Base-by-base conservation (phyloP, 2,329 filamentous ascomycete species). In the Colletotrichum destructivum region DNA sequence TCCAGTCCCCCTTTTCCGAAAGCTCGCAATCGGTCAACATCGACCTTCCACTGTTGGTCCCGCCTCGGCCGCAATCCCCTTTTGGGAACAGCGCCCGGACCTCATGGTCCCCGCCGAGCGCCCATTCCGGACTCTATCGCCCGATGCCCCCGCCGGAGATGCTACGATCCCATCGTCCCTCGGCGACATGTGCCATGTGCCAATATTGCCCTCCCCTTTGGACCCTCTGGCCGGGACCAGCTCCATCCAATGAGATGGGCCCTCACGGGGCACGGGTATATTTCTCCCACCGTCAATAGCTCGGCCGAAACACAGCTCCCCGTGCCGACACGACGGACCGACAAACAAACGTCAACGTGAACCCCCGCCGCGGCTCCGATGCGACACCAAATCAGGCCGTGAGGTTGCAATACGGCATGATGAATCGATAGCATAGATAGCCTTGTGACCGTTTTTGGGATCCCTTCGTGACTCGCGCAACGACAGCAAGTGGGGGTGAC, bases 181-280 rank as follows among this genome's bases (percentile, higher is more conserved):
- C 63, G 68, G 68, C 54, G 59, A 59, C 69, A 71, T 71, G 65
- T 71, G 69, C 62, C 69, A 69, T 69, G 59, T 69, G 65, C 62
- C 18, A 59, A 68, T 52, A 46, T 54, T 54, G 52, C 21, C 4
- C 21, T 16, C 4, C 23, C 49, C 13, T 54, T 11, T 18, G 54
- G 52, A 62, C 63, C 46, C 26, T 51, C 26, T 21, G 51, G 54
- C 38, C 44, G 54, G 18, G 38, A n/a, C 15, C 12, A 46, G 44
- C 47, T 35, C 35, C 63, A 18, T 56, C 69, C 69, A 71, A 71
- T 71, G 16, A 46, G 6, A 60, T 9, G 18, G 26, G 49, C 16
- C 15, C 46, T 59, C 40, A 23, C 69, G 46, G 52, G 42, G 54
- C 65, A 69, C 46, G 59, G 59, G 69, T 38, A 31, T 31, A 31